Evolutionary conservation across 169 alveolate species (phyloP).

Genomic region (Plasmodium vinckei): DNA sequence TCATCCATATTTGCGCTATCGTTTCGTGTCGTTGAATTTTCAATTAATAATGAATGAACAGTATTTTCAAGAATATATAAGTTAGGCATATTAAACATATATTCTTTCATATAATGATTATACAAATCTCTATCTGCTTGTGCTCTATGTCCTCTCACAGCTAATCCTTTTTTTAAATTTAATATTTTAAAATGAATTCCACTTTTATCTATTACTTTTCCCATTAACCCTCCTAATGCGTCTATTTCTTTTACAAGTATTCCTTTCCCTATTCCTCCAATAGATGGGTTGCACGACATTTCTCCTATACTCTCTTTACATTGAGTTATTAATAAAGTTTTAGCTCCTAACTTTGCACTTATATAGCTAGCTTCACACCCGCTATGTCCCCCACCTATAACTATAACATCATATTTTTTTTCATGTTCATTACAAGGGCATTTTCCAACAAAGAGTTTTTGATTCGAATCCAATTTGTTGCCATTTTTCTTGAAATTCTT

Average conservation of each 20-base stretch:
- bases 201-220: constrained; percentile 89
- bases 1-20: constrained; percentile 17
- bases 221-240: constrained; percentile 94
- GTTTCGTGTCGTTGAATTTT: not conserved
- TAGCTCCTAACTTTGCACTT: constrained; percentile 91
- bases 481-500: no score
- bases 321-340: constrained; percentile 90
- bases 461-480: not conserved
- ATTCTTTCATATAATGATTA: constrained; percentile 81
- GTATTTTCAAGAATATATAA: constrained; percentile 74
- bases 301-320: constrained; percentile 86
- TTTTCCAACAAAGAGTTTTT: constrained; percentile 18
- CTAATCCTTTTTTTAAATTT: constrained; percentile 92
- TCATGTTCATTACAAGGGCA: constrained; percentile 16
- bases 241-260: constrained; percentile 93
- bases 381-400: constrained; percentile 96
- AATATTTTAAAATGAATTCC: constrained; percentile 92
- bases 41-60: constrained; percentile 80
- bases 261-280: constrained; percentile 96
- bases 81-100: constrained; percentile 7
- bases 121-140: constrained; percentile 92
- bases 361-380: constrained; percentile 95
- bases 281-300: constrained; percentile 92
- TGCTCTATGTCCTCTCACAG: constrained; percentile 94
- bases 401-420: constrained; percentile 86